Evolutionary conservation across 2,329 filamentous ascomycete genomes (phyloP).

Genomic region (Pseudogymnoascus sp.): DNA sequence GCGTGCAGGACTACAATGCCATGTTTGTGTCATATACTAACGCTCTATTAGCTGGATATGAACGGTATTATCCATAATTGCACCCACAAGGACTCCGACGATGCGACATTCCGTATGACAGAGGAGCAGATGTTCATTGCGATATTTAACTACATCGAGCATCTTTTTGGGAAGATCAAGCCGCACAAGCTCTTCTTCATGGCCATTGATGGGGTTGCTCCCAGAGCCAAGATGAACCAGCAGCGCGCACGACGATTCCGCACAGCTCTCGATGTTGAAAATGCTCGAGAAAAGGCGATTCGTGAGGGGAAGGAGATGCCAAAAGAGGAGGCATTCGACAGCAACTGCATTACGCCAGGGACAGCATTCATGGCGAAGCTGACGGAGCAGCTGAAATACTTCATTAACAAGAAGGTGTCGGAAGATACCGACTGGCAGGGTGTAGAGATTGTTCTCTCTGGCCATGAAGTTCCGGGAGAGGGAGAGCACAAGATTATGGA

Average conservation of each 20-base stretch:
- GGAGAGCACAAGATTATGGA: constrained; percentile 99
- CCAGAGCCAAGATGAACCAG: constrained; percentile 99
- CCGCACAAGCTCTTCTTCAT: constrained; percentile 98
- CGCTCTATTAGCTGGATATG: constrained; percentile 62
- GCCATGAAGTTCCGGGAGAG: constrained; percentile 95
- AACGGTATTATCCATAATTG: constrained; percentile 99
- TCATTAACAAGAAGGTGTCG: constrained; percentile 96
- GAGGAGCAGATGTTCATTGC: constrained; percentile 99
- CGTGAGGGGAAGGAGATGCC: constrained; percentile 85
- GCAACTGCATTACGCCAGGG: constrained; percentile 96
- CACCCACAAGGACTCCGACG: constrained; percentile 93
- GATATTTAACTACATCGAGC: constrained; percentile 99
- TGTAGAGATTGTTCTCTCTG: constrained; percentile 90
- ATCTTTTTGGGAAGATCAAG: constrained; percentile 97
- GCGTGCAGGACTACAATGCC: not conserved
- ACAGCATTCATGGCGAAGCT: constrained; percentile 98
- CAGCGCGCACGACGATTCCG: constrained; percentile 92
- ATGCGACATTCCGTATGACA: constrained; percentile 82
- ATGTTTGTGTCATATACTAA: not conserved
- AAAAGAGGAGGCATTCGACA: constrained; percentile 93
- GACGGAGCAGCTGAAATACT: constrained; percentile 90
- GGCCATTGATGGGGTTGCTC: constrained; percentile 96
- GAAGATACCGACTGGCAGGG: constrained; percentile 97
- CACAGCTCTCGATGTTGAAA: constrained; percentile 85
- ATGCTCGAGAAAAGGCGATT: constrained; percentile 86